Evolutionary conservation across 331 rosid genomes (phyloP).

Genomic region (Quercus lobata): DNA sequence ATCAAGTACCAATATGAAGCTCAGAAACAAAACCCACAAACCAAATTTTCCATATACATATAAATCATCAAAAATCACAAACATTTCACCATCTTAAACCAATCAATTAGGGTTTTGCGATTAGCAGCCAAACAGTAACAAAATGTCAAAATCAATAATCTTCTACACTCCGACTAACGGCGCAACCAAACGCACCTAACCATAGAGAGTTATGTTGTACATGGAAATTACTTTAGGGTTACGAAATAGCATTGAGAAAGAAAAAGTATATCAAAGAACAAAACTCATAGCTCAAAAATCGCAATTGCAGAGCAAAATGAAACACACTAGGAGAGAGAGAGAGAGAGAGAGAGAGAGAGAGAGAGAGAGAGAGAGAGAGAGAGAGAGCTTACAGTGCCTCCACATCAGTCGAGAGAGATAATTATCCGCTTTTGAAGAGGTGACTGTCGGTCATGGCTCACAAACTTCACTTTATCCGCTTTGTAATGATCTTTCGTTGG

Average conservation of each 20-base stretch:
- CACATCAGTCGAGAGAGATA: conserved; percentile 90
- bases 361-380: not conserved
- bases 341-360: too few species aligned
- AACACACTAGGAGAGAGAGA: not conserved
- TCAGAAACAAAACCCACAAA: too few species aligned
- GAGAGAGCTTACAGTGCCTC: conserved; percentile 75
- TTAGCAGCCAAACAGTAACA: not conserved
- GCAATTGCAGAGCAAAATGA: not conserved
- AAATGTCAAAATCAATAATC: not conserved
- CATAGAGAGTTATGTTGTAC: not conserved
- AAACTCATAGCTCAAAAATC: not conserved
- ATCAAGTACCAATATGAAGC: too few species aligned
- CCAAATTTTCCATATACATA: too few species aligned
- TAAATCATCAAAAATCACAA: too few species aligned
- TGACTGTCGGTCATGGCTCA: conserved; percentile 81
- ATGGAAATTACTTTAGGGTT: conserved; percentile 18
- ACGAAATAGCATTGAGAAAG: not conserved
- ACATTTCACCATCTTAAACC: too few species aligned
- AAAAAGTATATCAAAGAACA: not conserved
- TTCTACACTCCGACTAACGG: not conserved
- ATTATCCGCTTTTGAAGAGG: conserved; percentile 49
- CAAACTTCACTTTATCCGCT: too few species aligned
- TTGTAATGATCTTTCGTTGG: too few species aligned
- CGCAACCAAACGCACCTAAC: not conserved
- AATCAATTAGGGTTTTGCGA: conserved; percentile 10